Base-by-base conservation (phyloP, 495 filamentous ascomycete genomes). In the Neurospora sp. region DNA sequence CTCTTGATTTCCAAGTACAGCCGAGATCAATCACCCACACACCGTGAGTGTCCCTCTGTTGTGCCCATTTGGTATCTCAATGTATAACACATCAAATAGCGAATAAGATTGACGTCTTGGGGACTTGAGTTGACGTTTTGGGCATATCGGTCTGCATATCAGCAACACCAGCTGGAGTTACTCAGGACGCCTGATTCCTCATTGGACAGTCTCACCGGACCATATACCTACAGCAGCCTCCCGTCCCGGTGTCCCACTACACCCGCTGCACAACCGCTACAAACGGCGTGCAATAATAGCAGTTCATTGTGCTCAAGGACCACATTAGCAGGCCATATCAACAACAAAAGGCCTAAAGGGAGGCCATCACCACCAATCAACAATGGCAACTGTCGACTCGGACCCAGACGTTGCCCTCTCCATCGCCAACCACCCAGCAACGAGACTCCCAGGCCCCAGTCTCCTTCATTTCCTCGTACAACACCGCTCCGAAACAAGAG, bases 391-490 rank as follows among this genome's bases (percentile, higher is more conserved):
- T 1, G 16, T 37, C 38, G 39, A 38, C 22, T 20, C 47, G 1
- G 27, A 18, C 18, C 47, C 22, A 10, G 69, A 72, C 1, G 42
- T 38, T 27, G 22, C 47, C 35, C 75, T 90, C 9, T 92, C 91
- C 1, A 85, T 92, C 44, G 74, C 88, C 40, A 93, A 94, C 77
- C 80, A 85, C 27, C 79, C 83, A 12, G 86, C 91, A 18, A 71
- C 71, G 35, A 74, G 78, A 9, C 75, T 92, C 5, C 78, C 83
- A 8, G 92, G 92, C 2, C 89, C 92, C 8, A 71, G 76, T 35
- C 80, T 92, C 12, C 85, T 94, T 12, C 92, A 93, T 77, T 74
- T 87, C 6, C 83, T 94, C 0, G 84, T 92, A 10, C 78, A 76
- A n/a, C 65, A 18, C 12, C 3, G 12, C 14, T 65, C 53, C 1